phyloP scores from a whole-genome alignment of 305 asterid species.

The Fraxinus paxiana region DNA sequence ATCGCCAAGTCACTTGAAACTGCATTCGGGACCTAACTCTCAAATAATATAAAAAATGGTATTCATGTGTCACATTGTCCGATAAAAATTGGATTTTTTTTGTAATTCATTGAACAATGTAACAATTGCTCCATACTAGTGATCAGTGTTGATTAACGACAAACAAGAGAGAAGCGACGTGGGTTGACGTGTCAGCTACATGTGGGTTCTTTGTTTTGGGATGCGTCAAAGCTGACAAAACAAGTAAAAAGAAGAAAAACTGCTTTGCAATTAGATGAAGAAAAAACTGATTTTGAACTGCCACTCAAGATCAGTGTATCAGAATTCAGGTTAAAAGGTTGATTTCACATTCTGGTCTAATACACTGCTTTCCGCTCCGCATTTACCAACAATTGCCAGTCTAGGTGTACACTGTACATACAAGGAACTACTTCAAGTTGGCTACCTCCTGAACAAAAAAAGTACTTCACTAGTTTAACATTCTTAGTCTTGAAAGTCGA shows the following conservation, averaged over 20 bases:
- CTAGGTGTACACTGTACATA: constrained; percentile 19
- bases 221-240: not conserved
- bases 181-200: not conserved
- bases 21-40: not conserved
- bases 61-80: not conserved
- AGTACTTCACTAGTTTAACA: constrained; percentile 18
- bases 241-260: not conserved
- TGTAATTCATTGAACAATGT: not conserved
- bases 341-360: not conserved
- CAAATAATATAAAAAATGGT: not conserved
- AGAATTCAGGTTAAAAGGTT: not conserved
- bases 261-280: not conserved
- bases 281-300: not conserved
- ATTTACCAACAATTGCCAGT: not conserved
- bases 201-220: not conserved
- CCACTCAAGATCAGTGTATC: not conserved
- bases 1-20: not conserved
- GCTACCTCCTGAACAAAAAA: not conserved
- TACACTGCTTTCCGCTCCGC: not conserved
- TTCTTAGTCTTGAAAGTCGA: not conserved
- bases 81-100: not conserved
- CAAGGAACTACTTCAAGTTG: not conserved
- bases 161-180: not conserved
- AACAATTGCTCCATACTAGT: not conserved
- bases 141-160: not conserved